Percentiles rank a stretch among this genome's conserved stretches.
Evolutionary conservation across 176 grass and related monocot genomes (phyloP).

Genomic region (Chloris gayana): DNA sequence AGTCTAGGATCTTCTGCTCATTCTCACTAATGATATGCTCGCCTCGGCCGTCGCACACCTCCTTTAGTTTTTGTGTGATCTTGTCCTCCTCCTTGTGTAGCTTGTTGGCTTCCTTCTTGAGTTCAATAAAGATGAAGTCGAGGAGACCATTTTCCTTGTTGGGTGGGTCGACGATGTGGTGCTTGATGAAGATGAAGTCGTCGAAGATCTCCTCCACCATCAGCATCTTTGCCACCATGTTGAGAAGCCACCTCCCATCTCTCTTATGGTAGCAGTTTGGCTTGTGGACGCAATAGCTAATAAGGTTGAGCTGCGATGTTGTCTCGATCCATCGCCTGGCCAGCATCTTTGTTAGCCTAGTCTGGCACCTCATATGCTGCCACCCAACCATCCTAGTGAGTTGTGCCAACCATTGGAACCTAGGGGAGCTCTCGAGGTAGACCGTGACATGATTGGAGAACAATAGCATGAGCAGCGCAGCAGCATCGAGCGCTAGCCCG

Average conservation of each 20-base stretch:
- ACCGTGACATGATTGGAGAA: slow-evolving; percentile 23
- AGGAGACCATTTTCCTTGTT: not conserved
- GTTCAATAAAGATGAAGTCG: not conserved
- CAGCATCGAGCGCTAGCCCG: slow-evolving; percentile 39
- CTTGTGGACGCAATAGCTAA: slow-evolving; percentile 22
- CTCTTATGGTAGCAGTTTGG: not conserved
- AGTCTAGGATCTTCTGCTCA: rapidly evolving
- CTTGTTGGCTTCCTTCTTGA: not conserved
- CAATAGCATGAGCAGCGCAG: slow-evolving; percentile 32
- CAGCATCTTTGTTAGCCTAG: no score
- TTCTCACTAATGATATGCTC: rapidly evolving
- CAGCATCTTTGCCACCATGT: not conserved
- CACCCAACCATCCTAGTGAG: not conserved
- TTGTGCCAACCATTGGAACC: not conserved
- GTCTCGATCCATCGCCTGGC: slow-evolving; percentile 15
- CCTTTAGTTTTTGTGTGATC: not conserved
- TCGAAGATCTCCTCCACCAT: not conserved
- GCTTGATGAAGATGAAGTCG: slow-evolving; percentile 28
- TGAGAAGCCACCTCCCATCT: not conserved
- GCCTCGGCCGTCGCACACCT: not conserved
- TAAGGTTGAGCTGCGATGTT: slow-evolving; percentile 41
- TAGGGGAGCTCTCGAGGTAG: not conserved
- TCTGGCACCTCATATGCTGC: no score
- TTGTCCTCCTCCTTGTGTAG: no score
- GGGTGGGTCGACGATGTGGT: not conserved